Percentiles rank a stretch among this genome's conserved stretches.
These are phyloP conservation scores for Coemansia sp. DNA, from an alignment of 192 early-diverging fungal species.

Conservation along the genomic window DNA sequence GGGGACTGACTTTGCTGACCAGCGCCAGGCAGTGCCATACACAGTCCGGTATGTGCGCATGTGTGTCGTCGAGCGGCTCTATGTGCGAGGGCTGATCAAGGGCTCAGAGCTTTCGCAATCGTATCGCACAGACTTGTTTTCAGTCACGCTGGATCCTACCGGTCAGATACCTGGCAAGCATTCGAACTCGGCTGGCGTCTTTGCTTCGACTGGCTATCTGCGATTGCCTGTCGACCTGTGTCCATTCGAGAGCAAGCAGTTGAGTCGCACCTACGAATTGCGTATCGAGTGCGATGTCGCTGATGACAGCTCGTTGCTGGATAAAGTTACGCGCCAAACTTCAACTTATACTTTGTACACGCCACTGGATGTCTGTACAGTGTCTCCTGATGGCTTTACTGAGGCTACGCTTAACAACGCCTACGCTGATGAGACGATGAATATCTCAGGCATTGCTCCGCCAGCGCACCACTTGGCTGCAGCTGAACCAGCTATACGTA, in stretches of 20 bases:
- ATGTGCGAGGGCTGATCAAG: conserved; percentile 32
- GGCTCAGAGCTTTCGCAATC: conserved; percentile 22
- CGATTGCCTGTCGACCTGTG: conserved; percentile 38
- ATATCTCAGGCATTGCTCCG: conserved; percentile 21
- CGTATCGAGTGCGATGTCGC: conserved; percentile 42
- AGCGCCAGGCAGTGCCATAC: not conserved
- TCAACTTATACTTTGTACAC: conserved; percentile 13
- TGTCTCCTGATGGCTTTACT: conserved; percentile 25
- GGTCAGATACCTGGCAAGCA: not conserved
- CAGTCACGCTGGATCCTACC: conserved; percentile 10
- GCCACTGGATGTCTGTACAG: conserved; percentile 28
- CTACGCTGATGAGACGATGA: conserved; percentile 38
- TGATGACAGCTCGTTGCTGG: conserved; percentile 20
- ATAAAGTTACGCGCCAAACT: conserved; percentile 25
- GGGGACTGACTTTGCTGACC: not conserved
- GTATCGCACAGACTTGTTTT: conserved; percentile 17
- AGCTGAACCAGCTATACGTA: conserved; percentile 17
- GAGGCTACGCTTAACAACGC: conserved; percentile 24
- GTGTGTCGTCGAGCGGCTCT: conserved; percentile 28
- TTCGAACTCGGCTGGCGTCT: conserved; percentile 6
- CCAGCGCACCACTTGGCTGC: conserved; percentile 19
- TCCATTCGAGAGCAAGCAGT: conserved; percentile 42
- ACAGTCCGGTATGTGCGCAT: conserved; percentile 17
- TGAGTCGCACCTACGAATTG: conserved; percentile 28
- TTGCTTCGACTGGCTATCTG: conserved; percentile 18